Evolutionary conservation across 2,329 filamentous ascomycete species (phyloP).

Genomic region (Nemania serpens): DNA sequence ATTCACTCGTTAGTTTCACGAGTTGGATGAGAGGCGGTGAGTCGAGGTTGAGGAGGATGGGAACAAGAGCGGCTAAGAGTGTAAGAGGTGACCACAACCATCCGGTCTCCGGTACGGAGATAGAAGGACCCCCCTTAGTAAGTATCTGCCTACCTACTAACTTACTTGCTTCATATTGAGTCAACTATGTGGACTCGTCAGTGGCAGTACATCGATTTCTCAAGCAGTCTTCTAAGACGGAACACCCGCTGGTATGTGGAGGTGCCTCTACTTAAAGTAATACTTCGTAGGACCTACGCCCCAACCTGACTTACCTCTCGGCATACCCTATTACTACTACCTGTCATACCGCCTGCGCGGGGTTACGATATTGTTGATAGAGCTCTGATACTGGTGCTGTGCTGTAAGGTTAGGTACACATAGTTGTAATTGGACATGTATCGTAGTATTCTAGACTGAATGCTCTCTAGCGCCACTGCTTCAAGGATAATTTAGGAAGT

Average conservation of each 20-base stretch:
- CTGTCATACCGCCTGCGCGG: not conserved
- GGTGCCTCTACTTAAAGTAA: not conserved
- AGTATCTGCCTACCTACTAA: too few species aligned
- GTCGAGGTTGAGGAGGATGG: conserved; percentile 2
- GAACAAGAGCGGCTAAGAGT: not conserved
- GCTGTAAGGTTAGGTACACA: not conserved
- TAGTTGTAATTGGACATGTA: not conserved
- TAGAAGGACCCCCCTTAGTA: not conserved
- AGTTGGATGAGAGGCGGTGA: conserved; percentile 22
- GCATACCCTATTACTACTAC: not conserved
- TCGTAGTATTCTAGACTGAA: not conserved
- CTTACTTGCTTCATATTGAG: not conserved
- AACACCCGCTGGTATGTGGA: conserved; percentile 5
- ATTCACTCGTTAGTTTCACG: not conserved
- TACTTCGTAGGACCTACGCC: conserved; percentile 2
- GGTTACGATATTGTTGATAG: not conserved
- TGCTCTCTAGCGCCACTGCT: not conserved
- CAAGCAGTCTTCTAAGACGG: too few species aligned
- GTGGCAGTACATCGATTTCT: conserved; percentile 6
- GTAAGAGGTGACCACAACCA: conserved; percentile 13
- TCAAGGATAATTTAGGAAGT: not conserved
- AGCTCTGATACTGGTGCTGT: conserved; percentile 4
- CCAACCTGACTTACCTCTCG: not conserved
- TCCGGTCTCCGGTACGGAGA: conserved; percentile 11
- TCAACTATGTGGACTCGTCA: not conserved